Percentiles rank a stretch among this genome's conserved stretches.
phyloP scores from a whole-genome alignment of 2,329 filamentous ascomycete species.

The Nemania abortiva region DNA sequence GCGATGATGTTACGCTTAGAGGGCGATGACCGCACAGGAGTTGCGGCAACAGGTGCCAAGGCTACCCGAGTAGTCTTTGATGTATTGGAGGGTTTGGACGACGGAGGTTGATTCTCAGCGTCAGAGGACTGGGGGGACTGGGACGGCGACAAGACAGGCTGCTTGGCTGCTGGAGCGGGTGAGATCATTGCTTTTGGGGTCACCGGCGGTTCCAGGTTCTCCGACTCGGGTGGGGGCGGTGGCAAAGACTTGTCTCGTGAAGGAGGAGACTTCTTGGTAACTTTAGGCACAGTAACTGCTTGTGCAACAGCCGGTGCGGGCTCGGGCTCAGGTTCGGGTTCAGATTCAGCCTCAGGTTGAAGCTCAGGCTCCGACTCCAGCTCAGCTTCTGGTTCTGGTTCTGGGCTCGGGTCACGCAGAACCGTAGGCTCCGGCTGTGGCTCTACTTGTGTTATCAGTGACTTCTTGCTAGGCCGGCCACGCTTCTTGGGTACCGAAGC shows the following conservation, averaged over 20 bases:
- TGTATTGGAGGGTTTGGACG: slow-evolving; percentile 68
- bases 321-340: slow-evolving; percentile 35
- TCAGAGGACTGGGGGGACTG: slow-evolving; percentile 81
- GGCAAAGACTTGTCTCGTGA: slow-evolving; percentile 49
- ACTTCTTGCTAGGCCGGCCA: slow-evolving; percentile 52
- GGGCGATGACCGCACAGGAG: slow-evolving; percentile 67
- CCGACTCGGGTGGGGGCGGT: slow-evolving; percentile 44
- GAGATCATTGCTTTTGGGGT: slow-evolving; percentile 60
- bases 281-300: slow-evolving; percentile 39
- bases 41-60: slow-evolving; percentile 61
- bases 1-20: slow-evolving; percentile 70
- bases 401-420: not conserved
- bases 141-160: slow-evolving; percentile 70
- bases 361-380: not conserved
- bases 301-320: slow-evolving; percentile 35
- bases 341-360: no score
- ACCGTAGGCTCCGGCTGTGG: slow-evolving; percentile 32
- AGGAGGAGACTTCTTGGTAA: slow-evolving; percentile 32
- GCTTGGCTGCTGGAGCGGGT: slow-evolving; percentile 63
- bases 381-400: not conserved
- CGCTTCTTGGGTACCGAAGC: slow-evolving; percentile 50
- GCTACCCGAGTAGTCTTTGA: slow-evolving; percentile 60
- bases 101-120: slow-evolving; percentile 82
- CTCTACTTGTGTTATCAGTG: slow-evolving; percentile 50
- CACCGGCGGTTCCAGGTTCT: slow-evolving; percentile 51